Base-by-base conservation (phyloP, 139 green algal genomes). In the Ostreobium quekettii region DNA sequence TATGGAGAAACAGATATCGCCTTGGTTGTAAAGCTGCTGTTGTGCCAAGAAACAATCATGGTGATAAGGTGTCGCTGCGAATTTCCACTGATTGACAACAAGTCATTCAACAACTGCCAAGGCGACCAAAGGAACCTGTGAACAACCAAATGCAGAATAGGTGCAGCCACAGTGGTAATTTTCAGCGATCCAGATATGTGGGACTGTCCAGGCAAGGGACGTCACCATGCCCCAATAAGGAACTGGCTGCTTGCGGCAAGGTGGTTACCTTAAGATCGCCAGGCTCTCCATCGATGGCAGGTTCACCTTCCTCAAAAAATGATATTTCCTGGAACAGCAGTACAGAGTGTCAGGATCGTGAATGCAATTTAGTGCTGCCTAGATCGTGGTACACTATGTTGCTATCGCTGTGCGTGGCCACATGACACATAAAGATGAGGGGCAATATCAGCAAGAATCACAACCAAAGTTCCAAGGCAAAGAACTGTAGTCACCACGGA, bases 231-330 rank as follows among this genome's bases (percentile, higher is more conserved):
- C 32, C n/a, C 22, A 32, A 47, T 36, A 72, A 68, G 36, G 29
- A 42, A n/a, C 7, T 26, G 4, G n/a, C 35, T n/a, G 31, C 60
- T 36, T 59, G 6, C 15, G 60, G 3, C 19, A 60, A 58, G 35
- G 5, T 67, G 19, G 47, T 37, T 28, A 91, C 73, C 71, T 87
- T 86, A 36, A 99, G 80, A 78, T 98, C 95, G 6, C 95, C 95
- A 3, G 90, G 80, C 66, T 99, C 94, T 1, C 95, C 94, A 71
- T 97, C 93, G 2, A 95, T 77, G 26, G 93, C 64, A 0, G 92
- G 89, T 81, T 97, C 92, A 42, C 90, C 92, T 63, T 97, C 88
- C 74, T 97, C 93, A 74, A 96, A 97, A 53, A 97, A 95, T 0
- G 63, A 70, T 42, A 98, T 93, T 67, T 92, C 86, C 63, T 91